These are phyloP conservation scores for Hypoxylon trugodes DNA, from an alignment of 495 filamentous ascomycete genomes.

Conservation along the genomic window DNA sequence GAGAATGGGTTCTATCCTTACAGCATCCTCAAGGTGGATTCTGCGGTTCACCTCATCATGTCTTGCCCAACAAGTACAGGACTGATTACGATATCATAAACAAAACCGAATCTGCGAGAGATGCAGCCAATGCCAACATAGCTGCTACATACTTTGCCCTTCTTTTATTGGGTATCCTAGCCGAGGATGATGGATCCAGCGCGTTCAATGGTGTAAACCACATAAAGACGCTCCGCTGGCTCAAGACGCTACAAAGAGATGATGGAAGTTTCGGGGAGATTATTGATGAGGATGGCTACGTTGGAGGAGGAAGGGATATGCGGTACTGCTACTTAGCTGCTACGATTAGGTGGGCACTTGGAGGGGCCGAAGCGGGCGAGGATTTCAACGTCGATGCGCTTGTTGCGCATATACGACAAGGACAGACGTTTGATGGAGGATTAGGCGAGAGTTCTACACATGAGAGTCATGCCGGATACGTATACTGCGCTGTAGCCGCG, in stretches of 20 bases:
- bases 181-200: slow-evolving; percentile 68
- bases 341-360: slow-evolving; percentile 82
- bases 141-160: slow-evolving; percentile 90
- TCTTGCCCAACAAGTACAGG: slow-evolving; percentile 47
- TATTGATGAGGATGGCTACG: slow-evolving; percentile 62
- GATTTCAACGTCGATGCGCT: slow-evolving; percentile 81
- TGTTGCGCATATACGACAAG: slow-evolving; percentile 72
- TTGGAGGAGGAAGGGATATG: slow-evolving; percentile 84
- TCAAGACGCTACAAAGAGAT: slow-evolving; percentile 76
- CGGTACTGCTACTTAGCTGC: slow-evolving; percentile 85
- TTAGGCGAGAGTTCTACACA: slow-evolving; percentile 81
- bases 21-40: slow-evolving; percentile 85
- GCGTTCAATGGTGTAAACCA: slow-evolving; percentile 67
- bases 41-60: slow-evolving; percentile 71
- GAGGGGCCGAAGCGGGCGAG: slow-evolving; percentile 66
- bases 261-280: slow-evolving; percentile 95
- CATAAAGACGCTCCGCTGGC: slow-evolving; percentile 72
- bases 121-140: slow-evolving; percentile 82
- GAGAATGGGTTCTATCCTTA: slow-evolving; percentile 68
- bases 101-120: slow-evolving; percentile 50
- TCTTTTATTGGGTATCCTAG: slow-evolving; percentile 73
- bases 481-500: slow-evolving; percentile 82
- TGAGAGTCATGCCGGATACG: slow-evolving; percentile 91
- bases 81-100: slow-evolving; percentile 45
- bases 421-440: slow-evolving; percentile 90